A percentile compares a stretch with the other conserved stretches of the same genome.
Conservation (phyloP, 352 stramenopile species). For the Plasmopara muralis region DNA sequence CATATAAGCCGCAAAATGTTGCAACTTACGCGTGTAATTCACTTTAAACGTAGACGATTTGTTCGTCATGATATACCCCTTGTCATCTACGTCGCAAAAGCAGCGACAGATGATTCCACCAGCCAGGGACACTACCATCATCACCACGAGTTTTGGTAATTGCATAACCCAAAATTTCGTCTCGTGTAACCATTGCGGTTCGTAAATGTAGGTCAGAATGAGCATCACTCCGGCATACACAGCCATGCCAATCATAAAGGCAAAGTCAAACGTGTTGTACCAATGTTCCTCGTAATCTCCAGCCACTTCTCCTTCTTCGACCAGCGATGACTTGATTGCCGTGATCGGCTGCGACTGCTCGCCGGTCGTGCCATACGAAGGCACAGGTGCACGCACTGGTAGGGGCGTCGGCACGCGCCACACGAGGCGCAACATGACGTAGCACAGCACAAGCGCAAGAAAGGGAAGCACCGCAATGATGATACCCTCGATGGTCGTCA, state of each 20-base stretch:
- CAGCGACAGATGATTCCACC: conserved; percentile 71
- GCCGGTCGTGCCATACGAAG: conserved; percentile 40
- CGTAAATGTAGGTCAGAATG: conserved; percentile 54
- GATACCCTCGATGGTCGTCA: conserved; percentile 30
- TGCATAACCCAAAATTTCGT: conserved; percentile 56
- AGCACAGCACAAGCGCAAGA: conserved; percentile 42
- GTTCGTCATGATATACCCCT: conserved; percentile 84
- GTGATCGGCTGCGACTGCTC: conserved; percentile 35
- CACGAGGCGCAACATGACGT: conserved; percentile 58
- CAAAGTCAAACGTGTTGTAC: conserved; percentile 52
- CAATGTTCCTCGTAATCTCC: conserved; percentile 50
- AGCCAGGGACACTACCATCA: conserved; percentile 65
- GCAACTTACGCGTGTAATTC: conserved; percentile 84
- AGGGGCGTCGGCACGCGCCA: conserved; percentile 45
- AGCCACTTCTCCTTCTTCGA: conserved; percentile 59
- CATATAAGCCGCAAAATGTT: conserved; percentile 80
- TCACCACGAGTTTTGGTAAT: conserved; percentile 61
- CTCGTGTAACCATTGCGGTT: conserved; percentile 44
- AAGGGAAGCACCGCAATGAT: conserved; percentile 40
- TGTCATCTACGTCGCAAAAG: conserved; percentile 74
- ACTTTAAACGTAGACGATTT: conserved; percentile 82
- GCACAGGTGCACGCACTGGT: conserved; percentile 28
- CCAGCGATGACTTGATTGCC: conserved; percentile 41
- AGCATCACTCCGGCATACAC: conserved; percentile 45
- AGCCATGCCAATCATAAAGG: conserved; percentile 52